A percentile compares a stretch with the other conserved stretches of the same genome.
phyloP scores from a whole-genome alignment of 2,329 filamentous ascomycete genomes.

The Colletotrichum lupini region DNA sequence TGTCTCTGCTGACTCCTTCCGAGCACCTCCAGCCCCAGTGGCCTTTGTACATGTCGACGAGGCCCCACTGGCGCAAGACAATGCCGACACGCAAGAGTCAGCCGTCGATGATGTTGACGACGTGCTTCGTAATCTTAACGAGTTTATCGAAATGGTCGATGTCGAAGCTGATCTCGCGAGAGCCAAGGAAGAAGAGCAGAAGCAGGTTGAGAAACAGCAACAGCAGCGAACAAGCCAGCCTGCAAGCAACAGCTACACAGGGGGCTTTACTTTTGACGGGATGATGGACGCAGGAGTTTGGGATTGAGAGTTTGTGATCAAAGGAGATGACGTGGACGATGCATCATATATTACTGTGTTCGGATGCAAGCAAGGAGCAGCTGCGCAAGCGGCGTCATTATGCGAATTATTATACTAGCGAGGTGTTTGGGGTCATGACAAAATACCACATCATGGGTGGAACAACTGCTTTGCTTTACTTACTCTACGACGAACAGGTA shows the following conservation, averaged over 20 bases:
- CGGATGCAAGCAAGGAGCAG: not conserved
- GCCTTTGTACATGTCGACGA: slow-evolving; percentile 29
- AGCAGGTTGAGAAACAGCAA: not conserved
- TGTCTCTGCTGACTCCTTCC: slow-evolving; percentile 52
- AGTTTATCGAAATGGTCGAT: slow-evolving; percentile 55
- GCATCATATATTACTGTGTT: not conserved
- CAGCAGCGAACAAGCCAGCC: not conserved
- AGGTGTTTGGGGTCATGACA: not conserved
- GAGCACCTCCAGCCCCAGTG: not conserved
- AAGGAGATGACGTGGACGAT: not conserved
- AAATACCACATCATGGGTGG: not conserved
- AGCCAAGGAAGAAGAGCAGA: slow-evolving; percentile 22
- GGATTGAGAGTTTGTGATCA: not conserved
- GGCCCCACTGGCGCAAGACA: slow-evolving; percentile 5
- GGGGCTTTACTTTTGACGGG: not conserved
- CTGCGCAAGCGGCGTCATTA: not conserved
- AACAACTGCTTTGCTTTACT: not conserved
- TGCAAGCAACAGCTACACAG: not conserved
- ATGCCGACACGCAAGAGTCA: slow-evolving; percentile 33
- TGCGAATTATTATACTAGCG: not conserved
- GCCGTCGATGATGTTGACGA: slow-evolving; percentile 55
- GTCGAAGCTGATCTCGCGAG: slow-evolving; percentile 44
- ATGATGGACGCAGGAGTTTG: slow-evolving; percentile 26
- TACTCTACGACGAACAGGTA: not conserved
- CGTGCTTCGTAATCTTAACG: slow-evolving; percentile 57